These are phyloP conservation scores for Dictyostelium purpureum DNA, from an alignment of 78 protist species.

Conservation along the genomic window DNA sequence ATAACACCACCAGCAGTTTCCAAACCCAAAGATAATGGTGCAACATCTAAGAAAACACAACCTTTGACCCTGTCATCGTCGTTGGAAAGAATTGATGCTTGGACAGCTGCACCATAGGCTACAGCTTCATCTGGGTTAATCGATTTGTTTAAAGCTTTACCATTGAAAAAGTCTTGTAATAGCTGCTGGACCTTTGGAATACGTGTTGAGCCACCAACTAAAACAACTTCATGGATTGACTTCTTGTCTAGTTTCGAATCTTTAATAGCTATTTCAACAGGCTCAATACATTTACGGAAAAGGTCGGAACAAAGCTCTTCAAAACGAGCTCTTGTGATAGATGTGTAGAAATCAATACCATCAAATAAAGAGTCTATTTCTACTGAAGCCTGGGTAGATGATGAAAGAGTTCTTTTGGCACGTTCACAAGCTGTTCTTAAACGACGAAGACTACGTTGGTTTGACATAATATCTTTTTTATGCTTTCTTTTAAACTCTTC, in stretches of 20 bases:
- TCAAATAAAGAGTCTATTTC: slow-evolving; percentile 93
- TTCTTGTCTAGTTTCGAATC: slow-evolving; percentile 92
- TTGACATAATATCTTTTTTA: slow-evolving; percentile 86
- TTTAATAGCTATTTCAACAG: slow-evolving; percentile 87
- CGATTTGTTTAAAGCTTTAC: slow-evolving; percentile 90
- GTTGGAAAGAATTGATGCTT: slow-evolving; percentile 92
- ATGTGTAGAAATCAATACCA: slow-evolving; percentile 94
- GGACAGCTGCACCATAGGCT: slow-evolving; percentile 95
- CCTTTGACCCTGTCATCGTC: slow-evolving; percentile 93
- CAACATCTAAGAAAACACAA: slow-evolving; percentile 96
- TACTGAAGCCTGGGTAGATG: slow-evolving; percentile 85
- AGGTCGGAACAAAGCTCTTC: slow-evolving; percentile 91
- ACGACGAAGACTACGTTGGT: slow-evolving; percentile 90
- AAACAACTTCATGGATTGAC: slow-evolving; percentile 93
- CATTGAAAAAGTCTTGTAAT: slow-evolving; percentile 93
- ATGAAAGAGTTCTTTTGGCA: slow-evolving; percentile 94
- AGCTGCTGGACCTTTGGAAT: slow-evolving; percentile 95
- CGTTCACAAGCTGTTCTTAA: slow-evolving; percentile 95
- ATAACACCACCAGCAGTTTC: slow-evolving; percentile 99
- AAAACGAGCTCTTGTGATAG: slow-evolving; percentile 95
- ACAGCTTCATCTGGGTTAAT: slow-evolving; percentile 97
- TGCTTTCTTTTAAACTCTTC: slow-evolving; percentile 80
- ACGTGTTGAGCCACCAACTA: slow-evolving; percentile 98
- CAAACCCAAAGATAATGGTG: slow-evolving; percentile 99
- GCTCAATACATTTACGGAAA: slow-evolving; percentile 89